Conservation (phyloP, 306 rosid genomes). For the Cucumis sativus region Cucumber_9930_V3 NC_026655.2:27662001-27662500, state of each 20-base stretch:
- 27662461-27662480: conserved; percentile 40
- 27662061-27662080: conserved; percentile 34
- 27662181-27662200: conserved; percentile 70
- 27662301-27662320: conserved; percentile 51
- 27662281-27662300: conserved; percentile 46
- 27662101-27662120: conserved; percentile 54
- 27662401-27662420: conserved; percentile 57
- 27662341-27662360: conserved; percentile 24
- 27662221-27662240: conserved; percentile 31
- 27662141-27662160: conserved; percentile 24
- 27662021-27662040: conserved; percentile 50
- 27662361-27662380: conserved; percentile 43
- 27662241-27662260: conserved; percentile 25
- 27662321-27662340: conserved; percentile 64
- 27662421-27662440: conserved; percentile 64
- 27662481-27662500: conserved; percentile 37
- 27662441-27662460: conserved; percentile 44
- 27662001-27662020: conserved; percentile 50
- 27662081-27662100: conserved; percentile 64
- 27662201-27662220: conserved; percentile 62
- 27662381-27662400: conserved; percentile 47
- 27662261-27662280: conserved; percentile 68
- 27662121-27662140: conserved; percentile 63
- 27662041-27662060: conserved; percentile 60
- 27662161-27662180: conserved; percentile 29